phyloP scores from a whole-genome alignment of 495 filamentous ascomycete species.

The Aspergillus conjunctus region DNA sequence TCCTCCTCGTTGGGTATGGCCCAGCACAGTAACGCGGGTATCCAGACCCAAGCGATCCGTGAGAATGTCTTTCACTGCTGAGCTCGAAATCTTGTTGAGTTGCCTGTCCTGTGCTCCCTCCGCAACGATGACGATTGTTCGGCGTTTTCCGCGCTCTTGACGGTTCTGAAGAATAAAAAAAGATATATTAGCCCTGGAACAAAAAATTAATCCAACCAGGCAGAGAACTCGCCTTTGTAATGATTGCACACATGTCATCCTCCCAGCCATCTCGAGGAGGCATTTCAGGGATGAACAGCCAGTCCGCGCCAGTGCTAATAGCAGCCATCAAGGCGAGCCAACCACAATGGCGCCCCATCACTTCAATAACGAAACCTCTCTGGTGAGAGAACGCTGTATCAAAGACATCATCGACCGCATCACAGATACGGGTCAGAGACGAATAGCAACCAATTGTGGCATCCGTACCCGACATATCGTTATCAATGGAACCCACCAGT shows the following conservation, averaged over 20 bases:
- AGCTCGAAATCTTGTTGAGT: constrained; percentile 79
- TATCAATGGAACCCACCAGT: constrained; percentile 96
- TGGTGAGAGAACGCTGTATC: constrained; percentile 97
- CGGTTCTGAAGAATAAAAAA: constrained; percentile 65
- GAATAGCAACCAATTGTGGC: constrained; percentile 98
- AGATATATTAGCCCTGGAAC: constrained; percentile 34
- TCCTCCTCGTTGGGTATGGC: constrained; percentile 94
- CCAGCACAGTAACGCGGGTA: constrained; percentile 91
- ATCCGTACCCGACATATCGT: constrained; percentile 95
- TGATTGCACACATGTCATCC: constrained; percentile 80
- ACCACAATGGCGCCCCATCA: constrained; percentile 99
- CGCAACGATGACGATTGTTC: constrained; percentile 97
- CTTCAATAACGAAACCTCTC: constrained; percentile 95
- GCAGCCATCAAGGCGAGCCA: constrained; percentile 98
- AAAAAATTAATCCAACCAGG: background rate
- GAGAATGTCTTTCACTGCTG: constrained; percentile 82
- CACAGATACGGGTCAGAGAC: constrained; percentile 86
- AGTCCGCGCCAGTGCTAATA: constrained; percentile 93
- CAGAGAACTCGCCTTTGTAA: constrained; percentile 65
- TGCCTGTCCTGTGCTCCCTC: constrained; percentile 90
- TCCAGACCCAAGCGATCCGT: constrained; percentile 79
- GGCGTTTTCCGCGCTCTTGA: constrained; percentile 78
- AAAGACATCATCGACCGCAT: constrained; percentile 94
- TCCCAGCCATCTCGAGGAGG: constrained; percentile 87
- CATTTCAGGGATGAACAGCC: constrained; percentile 95